Base-by-base conservation (phyloP, 352 stramenopile species). In the Phytophthora cryptogea region DNA sequence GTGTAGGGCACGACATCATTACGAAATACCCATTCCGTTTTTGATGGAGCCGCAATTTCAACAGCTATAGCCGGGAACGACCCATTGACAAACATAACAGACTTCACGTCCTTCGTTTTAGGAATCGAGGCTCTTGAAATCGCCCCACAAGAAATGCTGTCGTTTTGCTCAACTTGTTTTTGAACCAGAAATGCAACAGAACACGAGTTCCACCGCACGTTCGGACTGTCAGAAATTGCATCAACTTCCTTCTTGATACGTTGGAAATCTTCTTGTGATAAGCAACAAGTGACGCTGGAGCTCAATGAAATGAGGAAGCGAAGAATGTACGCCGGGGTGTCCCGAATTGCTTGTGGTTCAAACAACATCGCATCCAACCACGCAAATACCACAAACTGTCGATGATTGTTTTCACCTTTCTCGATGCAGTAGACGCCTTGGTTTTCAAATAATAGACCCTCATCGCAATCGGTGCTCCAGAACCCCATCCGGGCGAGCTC, bases 251-350 rank as follows among this genome's bases (percentile, higher is more conserved):
- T 45, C 23, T 66, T 48, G 5, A 75, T 27, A 7, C n/a, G 17
- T 13, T 14, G 13, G 17, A 66, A 53, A 35, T 70, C 67, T 7
- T 61, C 43, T 37, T 32, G 16, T 8, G 49, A 70, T 13, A 75
- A 14, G 23, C 57, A 75, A 14, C 63, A 75, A 0, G 54, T 72
- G 33, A 75, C 54, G 14, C 35, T 66, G 26, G 53, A 50, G 43
- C 53, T 68, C 11, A 74, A 9, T 1, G 62, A 59, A 2, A 66
- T 42, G 5, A 72, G 20, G 23, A 87, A 81, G 2, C 83, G 78
- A 20, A 92, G 55, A 16, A 86, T 63, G 31, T 88, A 89, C n/a
- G 78, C 72, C 9, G 80, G 71, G 3, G 64, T 83, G 27, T 82
- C 77, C n/a, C 80, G 76, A 35, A 88, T 57, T 0, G 54, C 50